Conservation (phyloP, 139 green algal species). For the Desmodesmus armatus region DNA sequence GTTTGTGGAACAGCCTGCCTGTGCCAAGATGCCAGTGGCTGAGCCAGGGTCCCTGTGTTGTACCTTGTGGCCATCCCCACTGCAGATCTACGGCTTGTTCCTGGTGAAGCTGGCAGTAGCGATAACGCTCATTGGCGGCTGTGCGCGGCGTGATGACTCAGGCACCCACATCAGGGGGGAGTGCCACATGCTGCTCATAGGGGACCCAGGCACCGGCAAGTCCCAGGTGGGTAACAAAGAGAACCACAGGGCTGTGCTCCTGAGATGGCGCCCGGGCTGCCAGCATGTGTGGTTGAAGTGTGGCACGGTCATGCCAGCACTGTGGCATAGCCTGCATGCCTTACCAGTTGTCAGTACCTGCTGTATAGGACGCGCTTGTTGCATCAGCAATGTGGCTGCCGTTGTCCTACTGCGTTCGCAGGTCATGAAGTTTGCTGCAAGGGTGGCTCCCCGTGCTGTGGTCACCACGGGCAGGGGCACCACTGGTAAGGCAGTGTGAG, state of each 20-base stretch:
- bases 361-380: background rate
- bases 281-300: background rate
- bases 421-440: constrained; percentile 84
- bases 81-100: constrained; percentile 80
- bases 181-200: constrained; percentile 92
- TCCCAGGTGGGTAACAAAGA: constrained; percentile 39
- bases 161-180: constrained; percentile 76
- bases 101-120: constrained; percentile 81
- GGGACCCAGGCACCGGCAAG: constrained; percentile 86
- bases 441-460: constrained; percentile 74
- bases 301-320: background rate
- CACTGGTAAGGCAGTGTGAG: too few relatives aligned
- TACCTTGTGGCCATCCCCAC: too few relatives aligned
- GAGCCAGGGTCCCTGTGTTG: too few relatives aligned
- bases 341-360: too few relatives aligned
- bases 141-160: constrained; percentile 49
- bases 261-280: too few relatives aligned
- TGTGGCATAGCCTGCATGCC: background rate
- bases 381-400: background rate
- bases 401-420: constrained; percentile 64
- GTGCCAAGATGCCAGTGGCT: too few relatives aligned
- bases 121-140: constrained; percentile 86
- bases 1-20: too few relatives aligned
- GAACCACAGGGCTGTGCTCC: background rate
- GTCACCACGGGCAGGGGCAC: constrained; percentile 80